Evolutionary conservation across 768 basidiomycete genomes (phyloP), one percentile per base, ranked within the genome.

Genomic region (Botryobasidium botryosum): DNA sequence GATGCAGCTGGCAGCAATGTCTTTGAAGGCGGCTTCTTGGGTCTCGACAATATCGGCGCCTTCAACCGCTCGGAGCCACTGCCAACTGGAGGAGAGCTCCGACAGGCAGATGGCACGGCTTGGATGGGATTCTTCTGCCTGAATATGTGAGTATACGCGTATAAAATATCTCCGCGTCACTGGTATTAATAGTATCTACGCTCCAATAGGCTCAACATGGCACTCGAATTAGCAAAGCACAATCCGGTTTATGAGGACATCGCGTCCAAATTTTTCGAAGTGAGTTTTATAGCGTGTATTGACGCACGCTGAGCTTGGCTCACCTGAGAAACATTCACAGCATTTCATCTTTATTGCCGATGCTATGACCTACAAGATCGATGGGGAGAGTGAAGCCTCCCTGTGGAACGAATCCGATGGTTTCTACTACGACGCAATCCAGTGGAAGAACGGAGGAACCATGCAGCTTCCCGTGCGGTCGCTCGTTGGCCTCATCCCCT

Each of bases 121-220:
- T 99, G 94, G 94, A 99, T 99, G 94, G 94, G 90, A 26, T 99
- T 97, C 66, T 99, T 92, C 62, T 88, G 80, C 53, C 62, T 97
- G 47, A 94, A 94, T 57, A 97, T 97, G 94, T 85, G 49, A 53
- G 74, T 54, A 24, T 6, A 3, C 15, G 41, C 25, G 28, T 48
- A 10, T 7, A 12, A 26, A 10, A 33, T 24, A n/a, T n/a, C 17
- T 33, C 17, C 40, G 13, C 17, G 18, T 21, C 29, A 35, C 43
- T 38, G 35, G 12, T 21, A 13, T 45, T 32, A 41, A 17, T 50
- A 50, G 46, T 40, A 26, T 42, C 31, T 5, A 21, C 44, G 21
- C 32, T 47, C 25, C 12, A 8, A 7, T 46, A 90, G 86, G 87
- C 62, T 99, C 60, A 92, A 82, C 61, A 99, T 99, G 58, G 91